Conservation (phyloP, 2,329 filamentous ascomycete genomes). For the Huntiella savannae region DNA sequence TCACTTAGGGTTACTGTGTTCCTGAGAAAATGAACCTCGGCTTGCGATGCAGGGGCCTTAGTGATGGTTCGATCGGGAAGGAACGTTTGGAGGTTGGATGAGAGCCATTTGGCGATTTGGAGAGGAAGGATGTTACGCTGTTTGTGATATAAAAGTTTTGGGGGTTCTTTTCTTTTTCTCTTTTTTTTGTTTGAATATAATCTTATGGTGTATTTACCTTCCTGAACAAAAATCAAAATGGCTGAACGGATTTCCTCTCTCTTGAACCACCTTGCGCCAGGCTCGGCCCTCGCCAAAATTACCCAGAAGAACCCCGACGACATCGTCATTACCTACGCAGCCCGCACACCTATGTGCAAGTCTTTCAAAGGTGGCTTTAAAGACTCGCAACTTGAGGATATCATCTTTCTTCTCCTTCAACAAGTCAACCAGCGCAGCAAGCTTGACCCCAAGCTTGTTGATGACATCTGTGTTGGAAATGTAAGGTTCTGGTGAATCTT, state of each 20-base stretch:
- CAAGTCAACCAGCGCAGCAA: constrained; percentile 52
- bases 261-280: constrained; percentile 66
- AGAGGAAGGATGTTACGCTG: no score
- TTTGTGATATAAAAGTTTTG: no score
- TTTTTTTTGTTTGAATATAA: no score
- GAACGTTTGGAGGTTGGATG: no score
- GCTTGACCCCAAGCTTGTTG: constrained; percentile 60
- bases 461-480: constrained; percentile 86
- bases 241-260: constrained; percentile 74
- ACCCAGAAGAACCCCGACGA: constrained; percentile 89
- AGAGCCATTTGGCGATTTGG: no score
- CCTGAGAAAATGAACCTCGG: no score
- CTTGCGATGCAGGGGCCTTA: no score
- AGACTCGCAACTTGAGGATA: constrained; percentile 74
- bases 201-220: not conserved
- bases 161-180: no score
- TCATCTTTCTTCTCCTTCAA: constrained; percentile 68
- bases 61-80: no score
- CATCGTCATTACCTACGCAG: constrained; percentile 83
- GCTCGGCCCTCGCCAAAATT: constrained; percentile 52
- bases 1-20: no score
- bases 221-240: constrained; percentile 36
- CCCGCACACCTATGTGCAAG: constrained; percentile 78
- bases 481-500: constrained; percentile 28
- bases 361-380: constrained; percentile 86